Base-by-base conservation (phyloP, 1,284 basidiomycete species). In the Coniferiporia sulphurascens region DNA sequence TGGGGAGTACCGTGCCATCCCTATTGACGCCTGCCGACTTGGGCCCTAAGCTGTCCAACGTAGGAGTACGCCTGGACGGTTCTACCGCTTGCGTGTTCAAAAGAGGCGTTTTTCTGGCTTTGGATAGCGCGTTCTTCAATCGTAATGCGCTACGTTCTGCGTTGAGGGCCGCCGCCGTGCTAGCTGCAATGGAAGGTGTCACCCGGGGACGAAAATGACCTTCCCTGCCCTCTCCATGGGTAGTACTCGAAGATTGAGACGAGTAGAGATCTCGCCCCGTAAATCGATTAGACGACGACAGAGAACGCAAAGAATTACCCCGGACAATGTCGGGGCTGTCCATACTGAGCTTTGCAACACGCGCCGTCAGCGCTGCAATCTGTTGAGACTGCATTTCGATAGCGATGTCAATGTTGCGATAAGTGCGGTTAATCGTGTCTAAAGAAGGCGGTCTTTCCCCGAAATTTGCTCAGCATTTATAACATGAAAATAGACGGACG, bases 371-470 rank as follows among this genome's bases (percentile, higher is more conserved):
- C 2, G 73, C 71, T 22, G 80, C 74, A 34, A 93, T 73, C 38
- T 88, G 84, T 48, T 78, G 72, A 0, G 76, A 74, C 70, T 90
- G 86, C 61, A 86, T 83, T 35, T 80, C 76, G 56, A 91, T 78
- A 0, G 83, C 83, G 19, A 82, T 67, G 52, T 89, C 87, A 63
- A 95, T 91, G 70, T 95, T 95, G 51, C 87, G 83, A 65, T 87
- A 89, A 0, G 91, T 90, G 32, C 92, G 82, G 63, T 90, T 86
- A 66, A 95, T 82, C 0, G 89, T 89, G 67, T 93, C 93, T 50
- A 95, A 72, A 9, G 90, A 86, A 0, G 93, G 93, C 6, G 89
- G 82, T 64, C 89, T 93, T 66, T 12, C 19, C 22, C 44, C 22
- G 19, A 57, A 13, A 45, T 17, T 27, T 10, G n/a, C 55, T 35